Evolutionary conservation across 805 yeast genomes (phyloP), one percentile per base, ranked within the genome.

Genomic region (Wickerhamiella qilinensis): DNA sequence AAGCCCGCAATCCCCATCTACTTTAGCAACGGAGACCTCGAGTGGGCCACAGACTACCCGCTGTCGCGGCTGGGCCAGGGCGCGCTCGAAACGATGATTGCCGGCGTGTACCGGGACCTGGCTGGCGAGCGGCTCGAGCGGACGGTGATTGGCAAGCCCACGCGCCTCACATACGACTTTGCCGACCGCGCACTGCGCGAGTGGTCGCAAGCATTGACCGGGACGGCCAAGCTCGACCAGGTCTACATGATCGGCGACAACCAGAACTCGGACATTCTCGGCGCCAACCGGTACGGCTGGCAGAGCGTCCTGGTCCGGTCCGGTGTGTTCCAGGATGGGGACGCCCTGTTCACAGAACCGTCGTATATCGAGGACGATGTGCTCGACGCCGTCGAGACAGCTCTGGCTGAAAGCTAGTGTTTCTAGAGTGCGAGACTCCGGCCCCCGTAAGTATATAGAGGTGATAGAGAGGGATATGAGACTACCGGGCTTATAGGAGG

Each of bases 181-280:
- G 93, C 94, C 40, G 77, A 77, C 54, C 78, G 78, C 57, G 79
- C 83, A 22, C 67, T 84, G 47, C 65, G 73, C 24, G 63, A 63
- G 38, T 83, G 94, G 94, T 46, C 49, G n/a, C n/a, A n/a, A n/a
- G n/a, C n/a, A n/a, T n/a, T n/a, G n/a, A n/a, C n/a, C n/a, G n/a
- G n/a, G n/a, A n/a, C n/a, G n/a, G n/a, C n/a, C n/a, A n/a, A n/a
- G n/a, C n/a, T n/a, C n/a, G 30, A 37, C 27, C 16, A 36, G 16
- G 78, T 91, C 2, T 86, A 68, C 59, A 91, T 91, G 98, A 83
- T 91, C 27, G 98, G 98, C 21, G 98, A 91, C 59, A 91, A 91
- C 56, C 97, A 96, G 3, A 91, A 77, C 21, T 73, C 85, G 37
- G 98, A 91, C 55, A 91, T 91, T 38, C 67, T 68, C 40, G 98